Evolutionary conservation across 164 flowering plant genomes (phyloP), one percentile per base, ranked within the genome.

Genomic region (Tetrastigma voinierianum): DNA sequence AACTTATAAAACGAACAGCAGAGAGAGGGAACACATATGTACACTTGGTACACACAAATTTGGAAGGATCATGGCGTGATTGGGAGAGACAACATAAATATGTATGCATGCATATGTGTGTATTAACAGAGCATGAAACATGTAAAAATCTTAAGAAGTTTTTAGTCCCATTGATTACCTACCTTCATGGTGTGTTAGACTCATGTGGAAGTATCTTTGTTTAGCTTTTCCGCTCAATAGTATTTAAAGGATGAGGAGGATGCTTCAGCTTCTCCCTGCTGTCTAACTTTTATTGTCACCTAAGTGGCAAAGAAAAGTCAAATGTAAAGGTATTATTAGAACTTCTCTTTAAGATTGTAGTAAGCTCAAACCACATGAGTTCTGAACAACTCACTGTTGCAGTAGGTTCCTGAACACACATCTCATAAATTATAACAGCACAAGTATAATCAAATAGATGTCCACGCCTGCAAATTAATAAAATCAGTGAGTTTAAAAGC

Each of bases 151-250:
- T 32, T 3, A 32, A 0, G 6, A 32, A 16, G 11, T 58, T 20
- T n/a, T 32, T 4, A 54, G 19, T 40, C 64, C n/a, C n/a, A n/a
- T n/a, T n/a, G 24, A 63, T 45, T 59, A 21, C 68, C 64, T 40
- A 85, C 98, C 96, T 96, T 96, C 99, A 96, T 96, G 25, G 99
- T 93, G 13, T 86, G 93, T 62, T 90, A 64, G 99, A 78, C 99
- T 93, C 93, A 96, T 87, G 55, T 89, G 77, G 64, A 90, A 93
- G 77, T 89, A 96, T 61, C 94, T 77, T 12, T 98, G 93, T 67
- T 98, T 96, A 70, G 98, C 65, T 93, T 93, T 72, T 93, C 97
- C 93, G 93, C 84, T 96, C 98, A 74, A 96, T 82, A 18, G 99
- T 96, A 74, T 81, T 96, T 76, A 96, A 72, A 65, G 99, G 99